Evolutionary conservation across 2,329 filamentous ascomycete genomes (phyloP), one percentile per base, ranked within the genome.

Genomic region (Albifimbria verrucaria): DNA sequence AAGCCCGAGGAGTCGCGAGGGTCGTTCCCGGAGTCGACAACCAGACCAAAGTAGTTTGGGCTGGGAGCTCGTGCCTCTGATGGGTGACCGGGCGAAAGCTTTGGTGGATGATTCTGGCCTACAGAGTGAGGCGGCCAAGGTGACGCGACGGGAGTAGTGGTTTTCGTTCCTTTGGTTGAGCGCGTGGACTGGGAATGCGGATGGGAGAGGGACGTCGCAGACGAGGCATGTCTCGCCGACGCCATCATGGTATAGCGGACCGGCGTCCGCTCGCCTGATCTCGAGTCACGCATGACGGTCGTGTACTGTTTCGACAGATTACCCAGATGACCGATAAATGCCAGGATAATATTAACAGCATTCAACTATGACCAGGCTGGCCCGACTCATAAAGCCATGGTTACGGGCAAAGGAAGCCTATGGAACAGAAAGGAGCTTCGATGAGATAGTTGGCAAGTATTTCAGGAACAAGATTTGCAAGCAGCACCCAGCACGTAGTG

Each of bases 31-130:
- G 82, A 68, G 54, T 91, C 86, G 57, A 90, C 74, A 25, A 85
- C 77, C 55, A 95, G 82, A 52, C 89, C 89, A 68, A 96, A 96
- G 71, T 96, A 96, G 68, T 92, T 95, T 12, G 91, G 90, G 66
- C 90, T 93, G 10, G 85, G 74, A 1, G 80, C 72, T 56, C 78
- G 75, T 17, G 64, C 65, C 41, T 77, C 74, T 2, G 63, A 52
- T 5, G 62, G 52, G 41, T 69, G 64, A 23, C 58, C 65, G 2
- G 78, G 77, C 2, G 80, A 79, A 6, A 78, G 65, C 55, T 74
- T 78, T 1, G 81, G 80, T 2, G 81, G 77, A 28, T 78, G 71
- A 21, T 75, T 66, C 64, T 85, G 81, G 57, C 81, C 80, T 48
- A 79, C 79, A 2, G 83, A 81, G 55, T 77, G 75, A 18, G 78